Conservation (phyloP, 768 basidiomycete genomes). For the Lactarius psammicola region DNA sequence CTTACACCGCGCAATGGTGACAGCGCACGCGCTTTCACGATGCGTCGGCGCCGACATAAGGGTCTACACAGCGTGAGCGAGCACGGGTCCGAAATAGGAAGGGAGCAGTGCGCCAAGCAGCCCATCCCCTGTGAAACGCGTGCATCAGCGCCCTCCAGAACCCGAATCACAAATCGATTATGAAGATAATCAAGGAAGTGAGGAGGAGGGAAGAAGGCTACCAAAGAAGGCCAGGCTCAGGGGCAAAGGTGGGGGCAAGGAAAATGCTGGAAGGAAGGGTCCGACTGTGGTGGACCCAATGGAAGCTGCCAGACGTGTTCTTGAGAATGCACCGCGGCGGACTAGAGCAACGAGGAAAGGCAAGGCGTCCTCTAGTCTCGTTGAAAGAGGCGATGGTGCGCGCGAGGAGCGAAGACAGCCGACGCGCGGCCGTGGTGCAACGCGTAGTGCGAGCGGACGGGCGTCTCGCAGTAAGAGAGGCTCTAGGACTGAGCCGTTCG, state of each 20-base stretch:
- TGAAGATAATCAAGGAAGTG: conserved; percentile 20
- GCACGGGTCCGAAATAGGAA: conserved; percentile 18
- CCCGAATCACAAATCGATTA: conserved; percentile 18
- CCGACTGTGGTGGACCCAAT: conserved; percentile 8
- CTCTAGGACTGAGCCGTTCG: conserved; percentile 10
- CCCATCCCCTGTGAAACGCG: conserved; percentile 28
- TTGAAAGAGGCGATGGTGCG: background rate
- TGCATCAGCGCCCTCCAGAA: conserved; percentile 12
- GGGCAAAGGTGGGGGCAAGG: conserved; percentile 30
- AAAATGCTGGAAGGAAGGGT: conserved; percentile 38
- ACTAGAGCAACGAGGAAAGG: background rate
- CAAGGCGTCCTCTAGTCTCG: background rate
- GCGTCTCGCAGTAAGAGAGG: conserved; percentile 6
- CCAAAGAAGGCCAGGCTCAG: conserved; percentile 35
- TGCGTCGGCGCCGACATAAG: conserved; percentile 28
- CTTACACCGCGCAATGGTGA: conserved; percentile 26
- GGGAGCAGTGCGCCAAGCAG: conserved; percentile 23
- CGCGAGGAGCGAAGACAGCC: background rate
- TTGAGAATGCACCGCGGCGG: conserved; percentile 19
- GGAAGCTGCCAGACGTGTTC: conserved; percentile 16
- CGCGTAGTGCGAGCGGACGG: background rate
- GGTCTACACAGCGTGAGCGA: conserved; percentile 18
- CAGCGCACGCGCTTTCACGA: conserved; percentile 24
- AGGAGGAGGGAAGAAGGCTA: conserved; percentile 36
- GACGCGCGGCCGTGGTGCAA: background rate